Base-by-base conservation (phyloP, 2,329 filamentous ascomycete genomes). In the Epicoccum sorghinum region DNA sequence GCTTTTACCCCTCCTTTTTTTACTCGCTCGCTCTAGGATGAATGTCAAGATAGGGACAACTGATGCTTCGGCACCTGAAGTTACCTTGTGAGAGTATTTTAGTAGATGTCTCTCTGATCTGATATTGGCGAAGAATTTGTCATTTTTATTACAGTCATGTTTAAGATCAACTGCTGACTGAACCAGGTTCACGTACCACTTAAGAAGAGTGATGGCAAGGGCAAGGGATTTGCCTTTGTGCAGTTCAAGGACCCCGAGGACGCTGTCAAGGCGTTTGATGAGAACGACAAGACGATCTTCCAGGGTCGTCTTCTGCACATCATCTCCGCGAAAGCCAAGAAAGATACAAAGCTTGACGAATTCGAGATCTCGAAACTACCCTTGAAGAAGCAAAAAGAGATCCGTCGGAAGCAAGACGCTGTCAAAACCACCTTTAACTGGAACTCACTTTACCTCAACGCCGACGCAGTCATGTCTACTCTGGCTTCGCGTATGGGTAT, bases 391-490 rank as follows among this genome's bases (percentile, higher is more conserved):
- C 95, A 98, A 75, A 91, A 91, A 65, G 85, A 96, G 67, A 89
- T 98, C 63, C 91, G 89, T 72, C 90, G 89, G 68, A 96, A 90
- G 77, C 83, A 88, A 44, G 89, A 93, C 66, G 90, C 93, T 22
- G 83, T 89, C 7, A 88, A 87, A 27, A 86, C 84, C 43, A 86
- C 85, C 1, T 98, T 98, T 78, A 96, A 93, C 73, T 99, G 95
- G 95, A 99, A 99, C 79, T 93, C 93, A n/a, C 81, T 99, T n/a
- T 99, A 95, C 76, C 96, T 99, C 90, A 97, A 89, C 76, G 89
- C 82, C 36, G 93, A 99, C 79, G 91, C 95, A 45, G 92, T 99
- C 47, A 93, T 97, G 77, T 87, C 90, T 43, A 96, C 93, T 5
- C 86, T 96, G 57, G 91, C 95, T 42, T 86, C 88, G 69, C 89